Percentiles rank a stretch among this genome's conserved stretches.
Evolutionary conservation across 345 rosid genomes (phyloP).

Genomic region (Kandelia obovata): DNA sequence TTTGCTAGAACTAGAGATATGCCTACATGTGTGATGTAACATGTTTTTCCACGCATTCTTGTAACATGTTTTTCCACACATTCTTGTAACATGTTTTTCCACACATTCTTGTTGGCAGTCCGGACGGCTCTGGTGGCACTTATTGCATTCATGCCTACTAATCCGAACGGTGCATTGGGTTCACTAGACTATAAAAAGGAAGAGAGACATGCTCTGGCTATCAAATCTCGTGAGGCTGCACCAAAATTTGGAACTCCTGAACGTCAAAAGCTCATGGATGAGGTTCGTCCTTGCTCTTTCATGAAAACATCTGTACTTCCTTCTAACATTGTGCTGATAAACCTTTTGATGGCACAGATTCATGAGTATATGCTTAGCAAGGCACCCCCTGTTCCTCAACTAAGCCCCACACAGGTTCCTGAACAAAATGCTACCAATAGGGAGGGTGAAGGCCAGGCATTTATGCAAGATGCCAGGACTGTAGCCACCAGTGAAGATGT

Average conservation of each 20-base stretch:
- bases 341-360: conserved; percentile 46
- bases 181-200: conserved; percentile 90
- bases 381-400: conserved; percentile 62
- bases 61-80: too few relatives aligned
- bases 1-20: neutral
- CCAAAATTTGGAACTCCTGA: conserved; percentile 74
- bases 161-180: conserved; percentile 89
- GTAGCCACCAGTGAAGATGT: conserved; percentile 22
- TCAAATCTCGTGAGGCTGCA: conserved; percentile 82
- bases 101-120: conserved; percentile 47
- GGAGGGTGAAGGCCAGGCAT: conserved; percentile 24
- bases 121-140: conserved; percentile 91
- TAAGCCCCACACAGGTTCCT: conserved; percentile 20
- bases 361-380: conserved; percentile 85
- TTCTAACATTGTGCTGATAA: conserved; percentile 1
- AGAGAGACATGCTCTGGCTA: conserved; percentile 72
- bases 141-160: conserved; percentile 96
- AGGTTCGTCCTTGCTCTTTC: conserved; percentile 37
- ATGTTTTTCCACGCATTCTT: too few relatives aligned
- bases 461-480: conserved; percentile 11
- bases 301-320: neutral
- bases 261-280: conserved; percentile 85
- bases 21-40: neutral
- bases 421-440: conserved; percentile 20
- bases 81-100: conserved; percentile 2